Base-by-base conservation (phyloP, 495 filamentous ascomycete genomes). In the Cercophora scortea region DNA sequence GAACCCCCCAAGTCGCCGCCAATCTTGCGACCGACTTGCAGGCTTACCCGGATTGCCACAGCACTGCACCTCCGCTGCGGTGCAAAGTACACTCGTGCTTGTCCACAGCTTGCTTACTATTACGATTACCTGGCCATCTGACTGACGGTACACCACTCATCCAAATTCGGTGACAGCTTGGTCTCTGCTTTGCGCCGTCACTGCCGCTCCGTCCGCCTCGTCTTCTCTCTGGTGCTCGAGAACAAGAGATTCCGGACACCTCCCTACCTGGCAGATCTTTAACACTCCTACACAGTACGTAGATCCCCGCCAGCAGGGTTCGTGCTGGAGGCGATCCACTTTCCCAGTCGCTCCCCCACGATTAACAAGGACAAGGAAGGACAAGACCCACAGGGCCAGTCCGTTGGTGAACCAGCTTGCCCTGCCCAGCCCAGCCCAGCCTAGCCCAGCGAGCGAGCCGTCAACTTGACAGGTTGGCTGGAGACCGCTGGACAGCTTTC, bases 1-100 rank as follows among this genome's bases (percentile, higher is more conserved):
- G 46, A 49, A n/a, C 8, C 44, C 45, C 58, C 57, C 64, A 64
- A 64, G 61, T 64, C 53, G 25, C 52, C 52, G 18, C 36, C 18
- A 45, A 45, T 49, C 18, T 25, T 54, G 49, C 53, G 55, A 61
- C 52, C 52, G 51, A 54, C 49, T 55, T 49, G 55, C 56, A 59
- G 51, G 42, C 47, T 53, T 45, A 52, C 56, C 52, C 38, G 10
- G 51, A 32, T 62, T 39, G 55, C 59, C 59, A 59, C 59, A 56
- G 55, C 52, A 49, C 47, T 9, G 11, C 42, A 15, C n/a, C 17
- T 19, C n/a, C 17, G 8, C 33, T n/a, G 32, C 35, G 15, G 36
- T 46, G 25, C 25, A 42, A 25, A 25, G 25, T 25, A 25, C 25
- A 25, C 25, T 48, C 45, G 32, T 13, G 17, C 34, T 56, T 44